Percentiles rank a stretch among this genome's conserved stretches.
phyloP scores from a whole-genome alignment of 192 early-diverging fungal genomes.

The Backusella circina region DNA sequence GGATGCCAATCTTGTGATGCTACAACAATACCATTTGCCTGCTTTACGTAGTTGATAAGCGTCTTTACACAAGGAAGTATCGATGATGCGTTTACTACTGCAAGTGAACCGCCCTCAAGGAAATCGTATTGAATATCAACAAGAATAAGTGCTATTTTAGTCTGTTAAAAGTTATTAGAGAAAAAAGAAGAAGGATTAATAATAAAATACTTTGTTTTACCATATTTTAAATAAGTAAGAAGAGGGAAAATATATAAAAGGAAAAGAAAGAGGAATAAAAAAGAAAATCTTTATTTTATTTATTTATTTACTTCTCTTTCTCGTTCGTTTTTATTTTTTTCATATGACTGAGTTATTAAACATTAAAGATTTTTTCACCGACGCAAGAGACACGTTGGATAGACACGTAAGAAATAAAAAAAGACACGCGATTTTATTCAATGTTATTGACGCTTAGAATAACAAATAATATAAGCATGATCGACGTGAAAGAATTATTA shows the following conservation, averaged over 20 bases:
- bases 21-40: slow-evolving; percentile 8
- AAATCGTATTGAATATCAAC: slow-evolving; percentile 35
- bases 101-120: slow-evolving; percentile 23
- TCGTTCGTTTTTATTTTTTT: neutral
- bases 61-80: slow-evolving; percentile 14
- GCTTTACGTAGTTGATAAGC: slow-evolving; percentile 9
- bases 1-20: slow-evolving; percentile 35
- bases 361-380: slow-evolving; percentile 3
- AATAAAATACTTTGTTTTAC: neutral
- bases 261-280: neutral
- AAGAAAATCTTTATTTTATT: neutral
- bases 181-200: neutral
- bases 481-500: slow-evolving; percentile 6
- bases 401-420: neutral
- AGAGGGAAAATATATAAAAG: neutral
- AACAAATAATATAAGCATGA: neutral
- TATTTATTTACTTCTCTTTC: neutral
- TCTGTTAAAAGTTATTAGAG: neutral
- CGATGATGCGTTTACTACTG: slow-evolving; percentile 10
- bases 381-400: neutral
- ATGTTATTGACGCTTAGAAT: neutral
- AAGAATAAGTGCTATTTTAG: slow-evolving; percentile 23
- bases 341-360: neutral
- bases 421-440: neutral
- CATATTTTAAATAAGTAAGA: neutral